Evolutionary conservation across 1,284 basidiomycete species (phyloP), one percentile per base, ranked within the genome.

Genomic region (Rhodotorula glutinis): DNA sequence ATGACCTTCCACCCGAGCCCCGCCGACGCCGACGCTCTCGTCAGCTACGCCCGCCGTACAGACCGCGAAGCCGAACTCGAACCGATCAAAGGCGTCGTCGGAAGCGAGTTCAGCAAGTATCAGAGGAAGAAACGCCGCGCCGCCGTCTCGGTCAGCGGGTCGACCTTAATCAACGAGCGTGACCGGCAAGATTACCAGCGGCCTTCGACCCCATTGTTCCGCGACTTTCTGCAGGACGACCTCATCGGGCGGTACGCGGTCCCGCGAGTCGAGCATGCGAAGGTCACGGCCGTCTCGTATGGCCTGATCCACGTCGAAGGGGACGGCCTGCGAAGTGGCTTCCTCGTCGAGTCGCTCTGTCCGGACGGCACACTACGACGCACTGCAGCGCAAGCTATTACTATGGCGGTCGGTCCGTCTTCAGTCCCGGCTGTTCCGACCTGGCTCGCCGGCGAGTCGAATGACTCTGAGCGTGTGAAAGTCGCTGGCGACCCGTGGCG

Each of bases 1-100:
- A 77, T 81, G 76, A 77, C 80, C 63, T 81, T 80, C 59, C 79
- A 81, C 64, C 71, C 73, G 0, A 69, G 74, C 41, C 78, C 79
- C 1, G 72, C 77, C 10, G 79, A 79, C 49, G 74, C 75, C 25
- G 78, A 79, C 53, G 73, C 75, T 4, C 69, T 80, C 17, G 71
- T 79, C 5, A 75, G 76, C 13, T 79, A 69, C 53, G 75, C 79
- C 7, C 49, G n/a, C 17, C 23, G 67, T 4, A 51, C 21, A 14
- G 54, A 43, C 4, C 27, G 58, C 33, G 66, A 74, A 38, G 69
- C 73, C 17, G 76, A 79, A 54, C 65, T 80, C 8, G 70, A 73
- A 33, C 75, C 79, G 59, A 78, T 80, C 53, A 70, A 73, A 4
- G 76, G 75, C 14, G 77, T 78, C 1, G 79, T 80, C 3, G 79